These are phyloP conservation scores for Trypanosoma theileri DNA, from an alignment of 208 protist species.

Conservation along the genomic window DNA sequence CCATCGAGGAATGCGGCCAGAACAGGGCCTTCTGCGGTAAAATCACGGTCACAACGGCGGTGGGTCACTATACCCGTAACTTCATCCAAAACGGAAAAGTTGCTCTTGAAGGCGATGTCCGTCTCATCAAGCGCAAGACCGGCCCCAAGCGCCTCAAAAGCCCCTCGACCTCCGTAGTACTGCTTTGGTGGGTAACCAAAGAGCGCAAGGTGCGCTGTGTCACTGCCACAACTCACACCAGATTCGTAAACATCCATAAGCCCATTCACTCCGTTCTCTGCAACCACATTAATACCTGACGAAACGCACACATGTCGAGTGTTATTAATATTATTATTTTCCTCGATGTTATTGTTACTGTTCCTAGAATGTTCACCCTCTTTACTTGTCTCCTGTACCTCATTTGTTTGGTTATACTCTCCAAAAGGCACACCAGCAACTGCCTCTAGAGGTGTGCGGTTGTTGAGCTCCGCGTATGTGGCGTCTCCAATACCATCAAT, in stretches of 20 bases:
- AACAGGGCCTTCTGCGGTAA: conserved; percentile 54
- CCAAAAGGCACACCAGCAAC: conserved; percentile 41
- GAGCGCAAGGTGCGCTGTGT: conserved; percentile 73
- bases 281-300: conserved; percentile 52
- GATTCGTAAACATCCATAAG: conserved; percentile 72
- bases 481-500: conserved; percentile 76
- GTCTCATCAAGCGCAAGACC: conserved; percentile 53
- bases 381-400: too few species aligned
- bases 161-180: conserved; percentile 73
- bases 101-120: conserved; percentile 78
- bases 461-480: conserved; percentile 52
- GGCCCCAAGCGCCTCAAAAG: conserved; percentile 65
- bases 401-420: too few species aligned
- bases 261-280: conserved; percentile 51
- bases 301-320: conserved; percentile 12
- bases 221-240: conserved; percentile 66
- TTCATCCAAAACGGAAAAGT: conserved; percentile 58
- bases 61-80: conserved; percentile 40
- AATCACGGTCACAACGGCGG: conserved; percentile 72
- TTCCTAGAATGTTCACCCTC: neutral
- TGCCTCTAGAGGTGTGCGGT: conserved; percentile 70
- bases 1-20: conserved; percentile 54
- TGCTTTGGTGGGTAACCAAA: conserved; percentile 60
- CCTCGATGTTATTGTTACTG: neutral
- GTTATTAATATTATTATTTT: neutral